These are phyloP conservation scores for Benincasa hispida DNA, from an alignment of 306 rosid genomes.

Conservation along the genomic window DNA sequence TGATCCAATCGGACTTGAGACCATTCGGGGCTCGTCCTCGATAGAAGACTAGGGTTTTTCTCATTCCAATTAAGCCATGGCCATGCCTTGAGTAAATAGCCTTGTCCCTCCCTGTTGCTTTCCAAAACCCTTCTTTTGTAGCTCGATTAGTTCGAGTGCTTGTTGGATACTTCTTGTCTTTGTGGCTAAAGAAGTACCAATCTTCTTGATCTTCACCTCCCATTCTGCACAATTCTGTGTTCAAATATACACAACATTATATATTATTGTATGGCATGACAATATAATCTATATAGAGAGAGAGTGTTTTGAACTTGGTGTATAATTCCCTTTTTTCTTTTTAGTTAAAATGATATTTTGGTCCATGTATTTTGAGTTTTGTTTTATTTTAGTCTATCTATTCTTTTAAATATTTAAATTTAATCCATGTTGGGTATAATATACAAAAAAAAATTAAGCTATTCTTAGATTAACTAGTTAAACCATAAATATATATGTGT, in stretches of 20 bases:
- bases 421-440: too few species aligned
- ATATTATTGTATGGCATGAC: not conserved
- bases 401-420: too few species aligned
- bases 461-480: too few species aligned
- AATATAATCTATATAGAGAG: not conserved
- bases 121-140: slow-evolving; percentile 90
- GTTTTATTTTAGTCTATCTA: too few species aligned
- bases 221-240: slow-evolving; percentile 54
- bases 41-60: slow-evolving; percentile 80
- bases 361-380: too few species aligned
- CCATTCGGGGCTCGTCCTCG: slow-evolving; percentile 94
- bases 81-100: slow-evolving; percentile 44
- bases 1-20: slow-evolving; percentile 80
- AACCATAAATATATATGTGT: too few species aligned
- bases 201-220: slow-evolving; percentile 59
- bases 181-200: slow-evolving; percentile 89
- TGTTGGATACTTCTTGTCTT: slow-evolving; percentile 87
- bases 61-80: slow-evolving; percentile 51
- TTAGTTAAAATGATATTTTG: too few species aligned
- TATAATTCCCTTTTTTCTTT: too few species aligned
- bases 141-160: slow-evolving; percentile 83
- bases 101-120: slow-evolving; percentile 87
- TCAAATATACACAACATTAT: not conserved
- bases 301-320: too few species aligned
- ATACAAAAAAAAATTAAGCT: too few species aligned